Base-by-base conservation (phyloP, 2,329 filamentous ascomycete species). In the Cladophialophora exuberans region DNA sequence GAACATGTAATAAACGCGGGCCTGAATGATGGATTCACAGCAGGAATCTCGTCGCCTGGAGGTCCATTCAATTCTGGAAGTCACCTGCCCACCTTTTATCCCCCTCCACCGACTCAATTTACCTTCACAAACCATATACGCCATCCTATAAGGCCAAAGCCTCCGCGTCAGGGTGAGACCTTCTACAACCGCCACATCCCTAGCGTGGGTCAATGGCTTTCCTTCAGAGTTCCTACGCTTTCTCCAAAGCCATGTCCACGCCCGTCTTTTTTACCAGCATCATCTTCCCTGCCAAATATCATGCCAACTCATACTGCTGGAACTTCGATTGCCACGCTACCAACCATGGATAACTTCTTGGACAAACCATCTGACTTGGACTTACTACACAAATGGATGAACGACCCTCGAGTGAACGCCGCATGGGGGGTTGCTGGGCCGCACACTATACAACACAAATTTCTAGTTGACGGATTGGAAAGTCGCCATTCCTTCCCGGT, bases 181-280 rank as follows among this genome's bases (percentile, higher is more conserved):
- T 93, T 99, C 66, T 99, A 99, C 70, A 87, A 86, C 0, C 87
- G 94, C 50, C 96, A 87, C 69, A 79, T 97, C 13, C 90, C 90
- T 0, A 93, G 87, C 42, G 76, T 92, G 1, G 83, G 83, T 4
- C 89, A 95, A 69, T 96, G 92, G 62, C 80, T 99, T 6, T 92
- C 90, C 0, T 95, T 99, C 73, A 86, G 94, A 17, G 86, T 94
- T 0, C 91, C 92, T 0, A 89, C 87, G 0, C 74, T 87, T 4
- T 86, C 86, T 28, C 70, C 82, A 1, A 79, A 81, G 64, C 57
- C 66, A 47, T 43, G 62, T 43, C 80, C 87, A 0, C 85, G 89
- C 1, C 78, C 82, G 0, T 85, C 89, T 67, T 74, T 81, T 22
- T 88, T 88, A 0, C 85, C 86, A 0, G 69, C 76, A 0, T 76